phyloP scores from a whole-genome alignment of 768 basidiomycete species.

The Auriscalpium microsporum region DNA sequence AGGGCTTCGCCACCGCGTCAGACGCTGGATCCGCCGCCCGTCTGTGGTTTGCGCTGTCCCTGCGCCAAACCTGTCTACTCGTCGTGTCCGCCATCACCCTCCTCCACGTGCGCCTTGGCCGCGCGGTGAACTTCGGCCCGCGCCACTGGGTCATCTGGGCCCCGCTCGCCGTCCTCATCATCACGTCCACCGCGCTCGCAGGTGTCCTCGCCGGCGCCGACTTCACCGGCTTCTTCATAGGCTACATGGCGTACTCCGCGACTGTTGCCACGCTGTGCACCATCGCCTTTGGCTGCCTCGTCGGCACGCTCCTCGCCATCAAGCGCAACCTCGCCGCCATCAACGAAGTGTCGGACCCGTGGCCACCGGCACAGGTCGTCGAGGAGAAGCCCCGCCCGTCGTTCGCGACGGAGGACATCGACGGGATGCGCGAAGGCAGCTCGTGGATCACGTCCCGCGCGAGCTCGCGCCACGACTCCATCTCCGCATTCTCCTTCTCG shows the following conservation, averaged over 20 bases:
- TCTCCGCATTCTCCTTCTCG: conserved; percentile 68
- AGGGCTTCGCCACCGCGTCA: conserved; percentile 34
- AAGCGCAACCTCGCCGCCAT: conserved; percentile 54
- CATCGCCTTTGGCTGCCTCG: conserved; percentile 47
- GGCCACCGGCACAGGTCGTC: conserved; percentile 49
- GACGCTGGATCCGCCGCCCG: conserved; percentile 49
- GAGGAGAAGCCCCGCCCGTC: conserved; percentile 53
- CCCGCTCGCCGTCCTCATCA: conserved; percentile 46
- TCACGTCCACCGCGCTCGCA: conserved; percentile 50
- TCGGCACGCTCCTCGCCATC: conserved; percentile 56
- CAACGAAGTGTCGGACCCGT: conserved; percentile 42
- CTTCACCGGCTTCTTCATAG: conserved; percentile 48
- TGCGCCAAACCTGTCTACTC: conserved; percentile 62
- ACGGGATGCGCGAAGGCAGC: conserved; percentile 63
- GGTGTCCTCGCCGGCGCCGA: conserved; percentile 49
- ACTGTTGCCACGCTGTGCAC: conserved; percentile 44
- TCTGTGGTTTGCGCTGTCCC: conserved; percentile 61
- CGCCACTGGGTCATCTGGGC: conserved; percentile 70
- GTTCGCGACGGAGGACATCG: conserved; percentile 64
- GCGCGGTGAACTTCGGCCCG: conserved; percentile 58
- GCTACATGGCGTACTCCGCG: conserved; percentile 50
- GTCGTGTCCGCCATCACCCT: conserved; percentile 53
- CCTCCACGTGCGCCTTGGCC: conserved; percentile 62
- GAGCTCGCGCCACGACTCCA: conserved; percentile 43
- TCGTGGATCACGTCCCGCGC: conserved; percentile 76